These are phyloP conservation scores for Colletotrichum gigasporum DNA, from an alignment of 2,329 filamentous ascomycete species.

Conservation along the genomic window DNA sequence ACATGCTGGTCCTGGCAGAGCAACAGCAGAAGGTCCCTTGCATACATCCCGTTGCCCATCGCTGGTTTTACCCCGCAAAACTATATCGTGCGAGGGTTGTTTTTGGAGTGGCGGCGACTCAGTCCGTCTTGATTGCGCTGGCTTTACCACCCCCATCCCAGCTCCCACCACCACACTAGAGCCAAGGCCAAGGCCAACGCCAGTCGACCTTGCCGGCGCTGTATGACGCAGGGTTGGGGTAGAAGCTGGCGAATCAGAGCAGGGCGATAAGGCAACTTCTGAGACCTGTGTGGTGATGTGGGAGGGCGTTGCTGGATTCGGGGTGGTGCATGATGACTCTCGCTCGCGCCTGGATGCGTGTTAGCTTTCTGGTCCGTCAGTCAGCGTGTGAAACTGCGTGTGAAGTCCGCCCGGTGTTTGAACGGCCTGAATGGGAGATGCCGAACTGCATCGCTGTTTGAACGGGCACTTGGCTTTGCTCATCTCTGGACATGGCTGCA, in stretches of 20 bases:
- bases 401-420: not conserved
- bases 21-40: slow-evolving; percentile 11
- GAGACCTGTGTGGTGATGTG: slow-evolving; percentile 19
- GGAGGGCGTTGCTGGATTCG: slow-evolving; percentile 18
- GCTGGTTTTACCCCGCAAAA: slow-evolving; percentile 28
- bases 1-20: not conserved
- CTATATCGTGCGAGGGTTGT: not conserved
- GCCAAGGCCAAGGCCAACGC: slow-evolving; percentile 8
- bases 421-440: slow-evolving; percentile 1
- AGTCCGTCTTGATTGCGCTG: not conserved
- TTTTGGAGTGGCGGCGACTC: slow-evolving; percentile 20
- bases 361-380: not conserved
- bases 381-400: not conserved
- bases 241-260: slow-evolving; percentile 15
- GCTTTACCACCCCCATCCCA: slow-evolving; percentile 17
- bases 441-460: not conserved
- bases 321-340: slow-evolving; percentile 28
- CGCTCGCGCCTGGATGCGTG: not conserved
- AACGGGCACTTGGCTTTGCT: not conserved
- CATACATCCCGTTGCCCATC: not conserved
- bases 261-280: slow-evolving; percentile 22
- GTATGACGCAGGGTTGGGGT: slow-evolving; percentile 26
- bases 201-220: slow-evolving; percentile 16
- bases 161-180: slow-evolving; percentile 22
- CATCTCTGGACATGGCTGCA: not conserved